Evolutionary conservation across 1,284 basidiomycete genomes (phyloP), one percentile per base, ranked within the genome.

Genomic region (Gomphus bonarii): DNA sequence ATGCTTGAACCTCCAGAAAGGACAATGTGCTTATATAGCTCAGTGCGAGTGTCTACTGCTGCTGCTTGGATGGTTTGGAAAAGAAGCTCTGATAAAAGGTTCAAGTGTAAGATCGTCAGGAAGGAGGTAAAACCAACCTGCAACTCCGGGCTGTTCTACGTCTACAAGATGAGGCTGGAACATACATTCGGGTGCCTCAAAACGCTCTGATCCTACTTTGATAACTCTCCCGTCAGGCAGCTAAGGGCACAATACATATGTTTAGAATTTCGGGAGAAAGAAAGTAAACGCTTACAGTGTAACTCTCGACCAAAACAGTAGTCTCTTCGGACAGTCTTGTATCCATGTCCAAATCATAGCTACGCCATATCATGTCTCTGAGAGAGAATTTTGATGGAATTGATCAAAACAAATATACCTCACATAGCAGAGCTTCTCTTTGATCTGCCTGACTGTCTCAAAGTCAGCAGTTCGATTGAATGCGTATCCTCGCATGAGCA

Each of bases 111-210:
- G 20, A n/a, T 54, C 14, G 54, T 40, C 10, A 35, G 4, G 36
- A 44, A 50, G 20, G 54, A 56, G 43, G 28, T 16, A 25, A 16
- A 44, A 69, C 75, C 57, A 60, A 88, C 89, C 90, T 72, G 95
- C 95, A 57, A 98, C 86, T 56, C 97, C 97, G 1, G 93, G 91
- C 68, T 98, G 95, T 70, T 99, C 97, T 58, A 99, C 79, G 63
- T 99, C 97, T 55, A 99, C 93, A 8, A 99, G 79, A 71, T 97
- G 92, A 25, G 97, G 97, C 72, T 99, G 95, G 86, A 99, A 99
- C 91, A 99, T 94, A 75, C 97, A 99, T 72, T 99, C 97, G 11
- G 97, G 97, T n/a, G 95, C 97, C 72, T 97, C 93, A 69, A 97
- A 99, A n/a, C 97, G 87, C 70, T 99, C 97, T 1, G 92, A 93